Evolutionary conservation across 2,329 filamentous ascomycete genomes (phyloP).

Genomic region (Colletotrichum simmondsii): DNA sequence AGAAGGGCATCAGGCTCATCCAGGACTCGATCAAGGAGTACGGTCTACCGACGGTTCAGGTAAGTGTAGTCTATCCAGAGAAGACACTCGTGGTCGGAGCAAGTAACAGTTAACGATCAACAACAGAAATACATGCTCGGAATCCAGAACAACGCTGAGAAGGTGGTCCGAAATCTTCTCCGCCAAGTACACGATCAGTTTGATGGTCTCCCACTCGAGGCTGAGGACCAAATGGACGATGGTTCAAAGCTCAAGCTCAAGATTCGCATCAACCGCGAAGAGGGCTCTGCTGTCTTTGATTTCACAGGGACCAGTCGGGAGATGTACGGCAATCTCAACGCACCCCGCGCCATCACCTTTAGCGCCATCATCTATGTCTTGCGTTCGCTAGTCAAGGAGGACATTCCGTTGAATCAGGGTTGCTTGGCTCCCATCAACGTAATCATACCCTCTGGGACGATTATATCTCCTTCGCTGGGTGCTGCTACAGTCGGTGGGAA

Average conservation of each 20-base stretch:
- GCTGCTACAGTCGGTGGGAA: conserved; percentile 71
- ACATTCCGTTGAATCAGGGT: conserved; percentile 88
- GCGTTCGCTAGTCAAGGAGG: conserved; percentile 80
- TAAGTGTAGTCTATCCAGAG: neutral
- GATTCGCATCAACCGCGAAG: conserved; percentile 41
- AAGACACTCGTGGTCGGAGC: fast-evolving
- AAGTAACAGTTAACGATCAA: neutral
- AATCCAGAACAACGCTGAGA: conserved; percentile 26
- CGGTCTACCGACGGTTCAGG: conserved; percentile 59
- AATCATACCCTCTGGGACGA: conserved; percentile 66
- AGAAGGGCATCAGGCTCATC: conserved; percentile 85
- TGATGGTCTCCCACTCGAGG: conserved; percentile 74
- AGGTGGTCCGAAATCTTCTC: conserved; percentile 17
- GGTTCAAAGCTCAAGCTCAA: conserved; percentile 39
- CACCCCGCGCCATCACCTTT: conserved; percentile 41
- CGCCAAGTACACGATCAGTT: conserved; percentile 65
- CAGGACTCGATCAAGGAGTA: conserved; percentile 82
- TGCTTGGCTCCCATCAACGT: conserved; percentile 82
- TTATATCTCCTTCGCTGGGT: conserved; percentile 75
- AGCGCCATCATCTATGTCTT: conserved; percentile 38
- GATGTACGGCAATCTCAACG: conserved; percentile 42
- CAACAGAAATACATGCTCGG: conserved; percentile 22
- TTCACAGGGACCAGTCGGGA: conserved; percentile 63
- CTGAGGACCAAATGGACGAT: conserved; percentile 82
- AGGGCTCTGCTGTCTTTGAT: conserved; percentile 60